phyloP scores from a whole-genome alignment of 345 rosid species.

The rapeseed (Brassica napus) region Da-Ae NC_063445.1:8827001-8827500 shows the following conservation, averaged over 20 bases:
- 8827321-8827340: not conserved
- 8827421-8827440: constrained; percentile 16
- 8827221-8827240: not conserved
- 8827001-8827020: too few species aligned
- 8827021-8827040: too few species aligned
- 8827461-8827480: not conserved
- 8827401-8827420: too few species aligned
- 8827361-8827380: not conserved
- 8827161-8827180: not conserved
- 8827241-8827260: too few species aligned
- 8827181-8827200: not conserved
- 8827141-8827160: not conserved
- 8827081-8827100: not conserved
- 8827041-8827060: too few species aligned
- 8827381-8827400: too few species aligned
- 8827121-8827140: not conserved
- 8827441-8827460: constrained; percentile 27
- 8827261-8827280: not conserved
- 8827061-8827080: not conserved
- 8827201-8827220: not conserved
- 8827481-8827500: constrained; percentile 7
- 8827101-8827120: too few species aligned
- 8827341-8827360: not conserved
- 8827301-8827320: not conserved
- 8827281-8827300: not conserved